Conservation (phyloP, 1,284 basidiomycete genomes). For the Trametes pubescens region DNA sequence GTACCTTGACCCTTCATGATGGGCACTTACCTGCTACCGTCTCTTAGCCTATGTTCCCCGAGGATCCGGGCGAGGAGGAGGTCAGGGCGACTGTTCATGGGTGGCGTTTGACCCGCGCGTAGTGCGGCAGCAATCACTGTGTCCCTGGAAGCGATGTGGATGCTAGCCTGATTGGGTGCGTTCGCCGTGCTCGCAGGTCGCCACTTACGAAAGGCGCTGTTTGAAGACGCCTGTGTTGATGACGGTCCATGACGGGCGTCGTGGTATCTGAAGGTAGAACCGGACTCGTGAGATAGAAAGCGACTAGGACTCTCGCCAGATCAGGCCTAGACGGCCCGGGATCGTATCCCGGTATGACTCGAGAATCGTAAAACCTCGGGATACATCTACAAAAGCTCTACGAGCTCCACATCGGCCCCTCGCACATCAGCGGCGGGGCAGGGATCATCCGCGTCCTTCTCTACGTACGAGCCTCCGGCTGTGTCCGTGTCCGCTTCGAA, state of each 20-base stretch:
- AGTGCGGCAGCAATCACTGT: neutral
- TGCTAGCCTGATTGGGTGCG: no score
- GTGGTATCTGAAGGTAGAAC: no score
- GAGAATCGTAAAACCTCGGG: no score
- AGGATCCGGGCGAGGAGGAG: constrained; percentile 82
- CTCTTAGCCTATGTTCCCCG: constrained; percentile 83
- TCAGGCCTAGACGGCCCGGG: no score
- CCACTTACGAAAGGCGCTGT: no score
- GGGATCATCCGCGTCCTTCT: constrained; percentile 1
- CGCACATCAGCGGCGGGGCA: neutral
- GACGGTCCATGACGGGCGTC: no score
- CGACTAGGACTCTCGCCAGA: no score
- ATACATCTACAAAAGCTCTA: neutral
- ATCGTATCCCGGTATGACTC: neutral
- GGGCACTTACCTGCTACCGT: neutral
- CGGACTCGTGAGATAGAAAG: no score
- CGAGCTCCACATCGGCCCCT: constrained; percentile 6
- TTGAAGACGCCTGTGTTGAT: no score
- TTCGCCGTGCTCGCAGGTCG: no score
- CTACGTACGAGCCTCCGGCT: constrained; percentile 5
- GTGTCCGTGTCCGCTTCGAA: constrained; percentile 14
- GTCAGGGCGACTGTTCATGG: constrained; percentile 82
- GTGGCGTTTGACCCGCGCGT: constrained; percentile 61
- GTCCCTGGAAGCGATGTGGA: neutral
- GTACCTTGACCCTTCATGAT: neutral